A percentile compares a stretch with the other conserved stretches of the same genome.
Conservation (phyloP, 331 rosid genomes). For the Stylosanthes scabra region DNA sequence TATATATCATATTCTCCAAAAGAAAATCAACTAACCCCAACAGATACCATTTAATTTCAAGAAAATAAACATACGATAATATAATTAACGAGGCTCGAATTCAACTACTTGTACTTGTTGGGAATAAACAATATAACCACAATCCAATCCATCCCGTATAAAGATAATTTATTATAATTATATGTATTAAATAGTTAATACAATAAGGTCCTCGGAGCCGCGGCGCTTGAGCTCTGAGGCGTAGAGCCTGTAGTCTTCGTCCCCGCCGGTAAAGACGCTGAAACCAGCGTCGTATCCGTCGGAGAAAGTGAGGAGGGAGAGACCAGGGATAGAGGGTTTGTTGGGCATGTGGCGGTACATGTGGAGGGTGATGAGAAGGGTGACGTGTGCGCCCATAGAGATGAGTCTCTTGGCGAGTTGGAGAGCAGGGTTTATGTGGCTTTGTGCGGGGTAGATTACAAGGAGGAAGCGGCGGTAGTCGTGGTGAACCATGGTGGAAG, state of each 20-base stretch:
- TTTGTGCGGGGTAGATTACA: slow-evolving; percentile 30
- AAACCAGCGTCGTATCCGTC: slow-evolving; percentile 51
- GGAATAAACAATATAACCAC: too few species aligned
- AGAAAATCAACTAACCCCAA: too few species aligned
- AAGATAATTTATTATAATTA: too few species aligned
- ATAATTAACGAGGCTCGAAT: background rate
- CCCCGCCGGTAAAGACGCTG: background rate
- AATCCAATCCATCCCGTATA: too few species aligned
- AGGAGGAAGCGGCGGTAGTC: slow-evolving; percentile 30
- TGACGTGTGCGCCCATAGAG: slow-evolving; percentile 38
- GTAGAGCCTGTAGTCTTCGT: background rate
- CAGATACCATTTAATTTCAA: too few species aligned
- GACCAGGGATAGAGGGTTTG: slow-evolving; percentile 31
- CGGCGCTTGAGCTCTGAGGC: slow-evolving; percentile 37
- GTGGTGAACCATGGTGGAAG: slow-evolving; percentile 10
- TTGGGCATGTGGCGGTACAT: slow-evolving; percentile 34
- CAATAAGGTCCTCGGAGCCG: too few species aligned
- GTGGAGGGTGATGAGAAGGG: slow-evolving; percentile 37
- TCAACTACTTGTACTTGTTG: too few species aligned
- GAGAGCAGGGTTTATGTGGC: slow-evolving; percentile 53
- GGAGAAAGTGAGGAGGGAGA: slow-evolving; percentile 49
- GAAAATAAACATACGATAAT: too few species aligned
- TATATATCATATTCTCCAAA: too few species aligned
- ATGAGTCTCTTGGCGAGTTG: slow-evolving; percentile 53
- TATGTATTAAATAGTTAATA: too few species aligned